Percentiles rank a stretch among this genome's conserved stretches.
Conservation (phyloP, 2,329 filamentous ascomycete species). For the Lachnellula arida region DNA sequence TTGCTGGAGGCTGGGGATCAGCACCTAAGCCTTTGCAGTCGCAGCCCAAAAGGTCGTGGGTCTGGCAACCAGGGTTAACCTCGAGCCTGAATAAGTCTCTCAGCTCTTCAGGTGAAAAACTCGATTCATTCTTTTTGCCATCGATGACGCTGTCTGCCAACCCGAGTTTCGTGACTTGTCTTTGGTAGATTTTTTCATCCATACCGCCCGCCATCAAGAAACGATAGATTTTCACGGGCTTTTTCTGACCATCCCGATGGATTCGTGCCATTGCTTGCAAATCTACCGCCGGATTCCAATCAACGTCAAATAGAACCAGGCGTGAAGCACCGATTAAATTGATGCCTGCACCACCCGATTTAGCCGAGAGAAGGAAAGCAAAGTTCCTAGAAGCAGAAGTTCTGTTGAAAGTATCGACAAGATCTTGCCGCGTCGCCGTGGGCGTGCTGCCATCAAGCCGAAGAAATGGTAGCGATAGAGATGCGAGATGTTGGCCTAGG, state of each 20-base stretch:
- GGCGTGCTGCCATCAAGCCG: constrained; percentile 66
- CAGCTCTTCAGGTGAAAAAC: constrained; percentile 62
- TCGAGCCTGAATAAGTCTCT: constrained; percentile 64
- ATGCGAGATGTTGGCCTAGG: constrained; percentile 55
- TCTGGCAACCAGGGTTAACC: constrained; percentile 56
- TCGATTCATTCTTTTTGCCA: constrained; percentile 53
- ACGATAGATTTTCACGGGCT: constrained; percentile 64
- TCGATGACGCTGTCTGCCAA: constrained; percentile 69
- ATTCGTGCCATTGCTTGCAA: constrained; percentile 72
- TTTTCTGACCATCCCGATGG: constrained; percentile 66
- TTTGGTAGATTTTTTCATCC: constrained; percentile 72
- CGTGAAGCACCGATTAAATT: constrained; percentile 68
- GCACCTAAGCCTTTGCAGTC: constrained; percentile 52
- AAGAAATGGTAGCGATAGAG: constrained; percentile 57
- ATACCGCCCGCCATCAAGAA: constrained; percentile 63
- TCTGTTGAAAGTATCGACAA: constrained; percentile 68
- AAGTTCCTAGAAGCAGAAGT: constrained; percentile 52
- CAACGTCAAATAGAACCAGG: constrained; percentile 66
- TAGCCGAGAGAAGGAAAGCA: constrained; percentile 68
- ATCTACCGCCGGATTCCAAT: constrained; percentile 73
- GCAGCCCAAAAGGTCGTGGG: constrained; percentile 63
- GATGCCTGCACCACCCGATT: constrained; percentile 64
- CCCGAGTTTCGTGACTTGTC: constrained; percentile 66
- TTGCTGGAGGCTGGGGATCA: constrained; percentile 9
- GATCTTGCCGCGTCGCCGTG: constrained; percentile 56